Evolutionary conservation across 2,329 filamentous ascomycete genomes (phyloP), one percentile per base, ranked within the genome.

Genomic region (Penicillium janthinellum): DNA sequence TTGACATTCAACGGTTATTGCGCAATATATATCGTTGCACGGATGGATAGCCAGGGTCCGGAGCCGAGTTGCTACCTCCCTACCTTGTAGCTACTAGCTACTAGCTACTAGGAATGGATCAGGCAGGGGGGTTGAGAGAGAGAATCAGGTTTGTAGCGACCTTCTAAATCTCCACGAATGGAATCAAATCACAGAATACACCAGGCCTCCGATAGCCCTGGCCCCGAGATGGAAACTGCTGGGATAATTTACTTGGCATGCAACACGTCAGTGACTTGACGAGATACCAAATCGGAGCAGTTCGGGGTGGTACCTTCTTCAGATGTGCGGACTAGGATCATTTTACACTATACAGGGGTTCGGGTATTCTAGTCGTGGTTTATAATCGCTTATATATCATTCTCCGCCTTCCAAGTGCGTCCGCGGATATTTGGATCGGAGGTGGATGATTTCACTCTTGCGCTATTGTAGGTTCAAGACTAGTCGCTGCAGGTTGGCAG

Each of bases 311-410:
- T 25, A 49, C 8, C 8, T 22, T 59, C 44, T 61, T 42, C 39
- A 48, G 41, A 28, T 42, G 60, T 60, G 41, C 35, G 25, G 15
- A 28, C 52, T 20, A 22, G 52, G 44, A 57, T 54, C 69, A 25
- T 5, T 25, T 5, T 25, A 8, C 6, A 31, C 5, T 68, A 31
- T 71, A 68, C 58, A 69, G 69, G 58, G 41, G 63, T 35, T 31
- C 25, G 28, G 28, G 28, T 8, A 31, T 8, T 31, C 63, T 64
- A 45, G 31, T 67, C 58, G 17, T 61, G 62, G 41, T 31, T 41
- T 31, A 31, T 31, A 31, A 31, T 31, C 28, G 28, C 28, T 31
- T 31, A 31, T 31, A 5, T 31, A 31, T 31, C 28, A 11, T 20
- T 14, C 20, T 44, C 25, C 39, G 4, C 15, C 17, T 25, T 39